Conservation (phyloP, 1,139 yeast species). For the Suhomyces yuchorum region DNA sequence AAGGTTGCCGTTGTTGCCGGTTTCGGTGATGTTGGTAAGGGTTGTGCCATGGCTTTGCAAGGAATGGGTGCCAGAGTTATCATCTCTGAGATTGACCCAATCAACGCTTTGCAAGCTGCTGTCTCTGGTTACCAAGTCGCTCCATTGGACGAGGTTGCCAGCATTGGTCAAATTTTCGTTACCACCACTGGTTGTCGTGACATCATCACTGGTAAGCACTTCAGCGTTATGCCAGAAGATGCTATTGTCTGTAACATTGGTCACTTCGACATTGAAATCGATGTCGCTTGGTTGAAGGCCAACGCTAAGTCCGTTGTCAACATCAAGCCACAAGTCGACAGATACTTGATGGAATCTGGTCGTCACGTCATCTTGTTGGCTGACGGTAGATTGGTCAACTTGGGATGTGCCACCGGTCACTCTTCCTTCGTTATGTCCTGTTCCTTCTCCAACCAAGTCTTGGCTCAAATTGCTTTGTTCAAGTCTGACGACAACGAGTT, state of each 20-base stretch:
- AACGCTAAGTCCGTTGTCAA: constrained; percentile 88
- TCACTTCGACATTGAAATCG: constrained; percentile 98
- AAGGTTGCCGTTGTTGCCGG: constrained; percentile 99
- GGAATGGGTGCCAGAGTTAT: constrained; percentile 99
- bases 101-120: constrained; percentile 99
- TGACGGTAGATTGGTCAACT: constrained; percentile 99
- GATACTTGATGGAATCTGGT: constrained; percentile 88
- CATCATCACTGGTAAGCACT: constrained; percentile 89
- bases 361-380: constrained; percentile 96
- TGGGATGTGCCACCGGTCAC: constrained; percentile 99
- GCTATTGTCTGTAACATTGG: constrained; percentile 99
- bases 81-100: constrained; percentile 97
- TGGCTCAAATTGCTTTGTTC: constrained; percentile 98
- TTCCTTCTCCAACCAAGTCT: constrained; percentile 99
- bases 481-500: constrained; percentile 82
- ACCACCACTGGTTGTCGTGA: constrained; percentile 99
- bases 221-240: constrained; percentile 94
- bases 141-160: constrained; percentile 93
- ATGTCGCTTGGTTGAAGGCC: constrained; percentile 96
- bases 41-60: constrained; percentile 99
- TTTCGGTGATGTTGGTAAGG: constrained; percentile 99
- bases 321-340: constrained; percentile 99
- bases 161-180: constrained; percentile 95
- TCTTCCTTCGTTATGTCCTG: constrained; percentile 99
- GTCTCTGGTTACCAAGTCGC: constrained; percentile 98